A percentile compares a stretch with the other conserved stretches of the same genome.
Evolutionary conservation across 2,329 filamentous ascomycete species (phyloP).

Genomic region (Aspergillus uvarum): DNA sequence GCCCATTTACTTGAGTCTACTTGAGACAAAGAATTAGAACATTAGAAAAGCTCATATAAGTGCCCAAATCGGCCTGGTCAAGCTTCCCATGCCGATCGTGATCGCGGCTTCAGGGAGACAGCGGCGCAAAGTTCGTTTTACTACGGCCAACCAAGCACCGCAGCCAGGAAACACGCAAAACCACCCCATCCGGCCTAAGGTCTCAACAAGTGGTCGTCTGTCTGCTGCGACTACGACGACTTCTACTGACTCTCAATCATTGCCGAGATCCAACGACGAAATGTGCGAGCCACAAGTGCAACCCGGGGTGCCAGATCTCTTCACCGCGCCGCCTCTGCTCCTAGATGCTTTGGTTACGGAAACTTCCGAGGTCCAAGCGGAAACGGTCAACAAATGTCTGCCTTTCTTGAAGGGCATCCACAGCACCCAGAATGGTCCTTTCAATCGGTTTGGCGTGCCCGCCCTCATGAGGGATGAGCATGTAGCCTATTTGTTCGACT

Average conservation of each 20-base stretch:
- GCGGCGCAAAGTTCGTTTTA: constrained; percentile 43
- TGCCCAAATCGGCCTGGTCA: not conserved
- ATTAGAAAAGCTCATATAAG: not conserved
- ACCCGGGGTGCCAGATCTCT: constrained; percentile 39
- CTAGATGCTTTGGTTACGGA: constrained; percentile 65
- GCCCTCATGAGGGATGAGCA: constrained; percentile 65
- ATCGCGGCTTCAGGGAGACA: constrained; percentile 34
- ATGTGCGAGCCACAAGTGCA: constrained; percentile 28
- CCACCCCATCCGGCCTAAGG: constrained; percentile 7
- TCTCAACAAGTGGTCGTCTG: constrained; percentile 19
- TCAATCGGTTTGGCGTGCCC: constrained; percentile 73
- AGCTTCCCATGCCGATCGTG: constrained; percentile 31
- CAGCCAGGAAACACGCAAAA: constrained; percentile 18
- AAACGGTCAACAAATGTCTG: constrained; percentile 67
- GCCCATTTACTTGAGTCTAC: not conserved
- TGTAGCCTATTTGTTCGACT: constrained; percentile 48
- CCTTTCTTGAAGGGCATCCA: constrained; percentile 60
- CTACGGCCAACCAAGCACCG: constrained; percentile 27
- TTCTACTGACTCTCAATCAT: constrained; percentile 8
- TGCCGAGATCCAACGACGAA: constrained; percentile 10
- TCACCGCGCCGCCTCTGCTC: constrained; percentile 57
- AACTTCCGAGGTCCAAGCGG: constrained; percentile 67
- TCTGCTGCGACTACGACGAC: not conserved
- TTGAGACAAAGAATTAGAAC: not conserved
- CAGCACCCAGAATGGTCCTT: constrained; percentile 51